phyloP scores from a whole-genome alignment of 2,329 filamentous ascomycete species.

The Monilinia aucupariae region DNA sequence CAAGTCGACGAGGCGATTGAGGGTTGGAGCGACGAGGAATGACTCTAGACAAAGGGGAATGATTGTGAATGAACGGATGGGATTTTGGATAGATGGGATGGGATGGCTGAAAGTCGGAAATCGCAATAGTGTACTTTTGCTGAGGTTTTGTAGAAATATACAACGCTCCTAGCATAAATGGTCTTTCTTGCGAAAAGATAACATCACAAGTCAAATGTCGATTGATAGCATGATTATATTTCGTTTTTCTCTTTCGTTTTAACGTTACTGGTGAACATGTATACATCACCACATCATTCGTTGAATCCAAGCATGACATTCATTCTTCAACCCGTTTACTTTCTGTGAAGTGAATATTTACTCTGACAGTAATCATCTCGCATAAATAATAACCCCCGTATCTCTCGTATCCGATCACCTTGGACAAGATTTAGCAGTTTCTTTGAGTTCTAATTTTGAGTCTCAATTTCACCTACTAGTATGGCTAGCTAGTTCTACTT shows the following conservation, averaged over 20 bases:
- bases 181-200: not conserved
- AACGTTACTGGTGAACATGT: not conserved
- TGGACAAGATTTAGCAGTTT: too few relatives aligned
- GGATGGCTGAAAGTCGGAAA: not conserved
- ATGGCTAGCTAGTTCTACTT: too few relatives aligned
- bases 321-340: too few relatives aligned
- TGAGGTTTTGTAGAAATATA: not conserved
- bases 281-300: too few relatives aligned
- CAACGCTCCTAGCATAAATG: not conserved
- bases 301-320: not conserved
- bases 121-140: not conserved
- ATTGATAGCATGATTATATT: not conserved
- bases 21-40: slow-evolving; percentile 36
- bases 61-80: slow-evolving; percentile 7
- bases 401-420: too few relatives aligned
- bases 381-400: too few relatives aligned
- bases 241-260: not conserved
- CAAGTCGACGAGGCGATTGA: slow-evolving; percentile 62
- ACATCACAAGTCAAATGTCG: not conserved
- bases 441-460: too few relatives aligned
- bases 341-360: not conserved
- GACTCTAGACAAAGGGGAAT: not conserved
- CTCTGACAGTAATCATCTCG: too few relatives aligned
- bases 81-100: not conserved
- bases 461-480: too few relatives aligned